Evolutionary conservation across 1,139 yeast genomes (phyloP), one percentile per base, ranked within the genome.

Genomic region (Geotrichum macrosporum): DNA sequence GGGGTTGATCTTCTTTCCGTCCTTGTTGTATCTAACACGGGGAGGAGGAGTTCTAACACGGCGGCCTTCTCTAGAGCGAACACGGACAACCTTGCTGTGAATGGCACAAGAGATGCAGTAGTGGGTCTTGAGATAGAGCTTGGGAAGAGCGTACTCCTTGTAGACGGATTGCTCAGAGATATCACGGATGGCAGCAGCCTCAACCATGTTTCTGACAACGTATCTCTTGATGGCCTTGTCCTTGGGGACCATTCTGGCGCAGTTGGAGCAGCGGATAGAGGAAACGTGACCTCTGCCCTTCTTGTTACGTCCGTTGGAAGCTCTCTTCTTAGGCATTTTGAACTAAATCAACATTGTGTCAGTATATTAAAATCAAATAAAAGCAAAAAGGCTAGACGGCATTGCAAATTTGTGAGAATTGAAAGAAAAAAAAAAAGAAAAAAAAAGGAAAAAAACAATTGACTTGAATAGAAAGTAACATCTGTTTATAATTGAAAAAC

Each of bases 291-390:
- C 99, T 86, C 99, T 92, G 75, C 98, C 98, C 82, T 88, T 88
- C 95, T 92, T 92, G 94, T 94, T 92, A 84, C 98, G 92, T 83
- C 99, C 99, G 96, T 88, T 88, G 94, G 96, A 87, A 77, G 97
- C 88, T 88, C 99, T 92, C 97, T 92, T 92, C 88, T 92, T 92
- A 78, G 98, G 96, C 98, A 92, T 92, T 68, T 77, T 80, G 76
- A 51, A 36, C 47, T 42, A 38, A 6, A 21, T 12, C n/a, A 20
- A 12, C 5, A 18, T 5, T 39, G 34, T 42, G 35, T 39, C 38
- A 42, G 24, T 13, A n/a, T n/a, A n/a, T n/a, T n/a, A n/a, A n/a
- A n/a, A n/a, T n/a, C n/a, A n/a, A n/a, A n/a, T n/a, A n/a, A n/a
- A n/a, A n/a, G n/a, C n/a, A n/a, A n/a, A n/a, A n/a, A n/a, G n/a